Evolutionary conservation across 2,329 filamentous ascomycete genomes (phyloP), one percentile per base, ranked within the genome.

Genomic region (Harringtonia aguacate): DNA sequence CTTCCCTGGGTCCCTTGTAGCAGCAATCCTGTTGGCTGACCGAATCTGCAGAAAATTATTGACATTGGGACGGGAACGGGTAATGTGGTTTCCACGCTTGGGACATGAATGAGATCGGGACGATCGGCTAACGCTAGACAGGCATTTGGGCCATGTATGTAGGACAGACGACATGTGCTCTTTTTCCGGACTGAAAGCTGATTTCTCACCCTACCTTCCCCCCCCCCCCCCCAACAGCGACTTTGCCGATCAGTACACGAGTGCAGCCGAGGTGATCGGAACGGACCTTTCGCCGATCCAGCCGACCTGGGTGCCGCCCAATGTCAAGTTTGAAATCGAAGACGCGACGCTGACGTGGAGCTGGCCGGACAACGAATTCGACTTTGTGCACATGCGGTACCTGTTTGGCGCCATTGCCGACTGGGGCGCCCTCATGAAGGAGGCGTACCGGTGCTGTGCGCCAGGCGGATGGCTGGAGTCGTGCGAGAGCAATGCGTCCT

Each of bases 191-290:
- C 24, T 10, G 24, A 27, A n/a, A 27, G 24, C 24, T 27, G 10
- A 27, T 27, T 27, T 7, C 8, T 34, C n/a, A n/a, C n/a, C n/a
- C n/a, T n/a, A n/a, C n/a, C n/a, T n/a, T n/a, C n/a, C n/a, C n/a
- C n/a, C n/a, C n/a, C n/a, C n/a, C 8, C 17, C 18, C 12, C 4
- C 7, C 3, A 8, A 35, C 18, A 35, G 33, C 33, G 33, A 35
- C 33, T 35, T 35, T 35, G 33, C 33, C 17, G 33, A 35, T 18
- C n/a, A 35, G 10, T 35, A 35, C 18, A 17, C 33, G 10, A 69
- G 12, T 18, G 18, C 17, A 8, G 33, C 33, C 15, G 33, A 35
- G n/a, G 33, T 35, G 17, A 35, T 35, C 33, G 33, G 33, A 10
- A 35, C 33, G 18, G 33, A 35, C 18, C n/a, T 35, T 12, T 35